Evolutionary conservation across 2,329 filamentous ascomycete species (phyloP).

Genomic region (Epichloe hybrida): DNA sequence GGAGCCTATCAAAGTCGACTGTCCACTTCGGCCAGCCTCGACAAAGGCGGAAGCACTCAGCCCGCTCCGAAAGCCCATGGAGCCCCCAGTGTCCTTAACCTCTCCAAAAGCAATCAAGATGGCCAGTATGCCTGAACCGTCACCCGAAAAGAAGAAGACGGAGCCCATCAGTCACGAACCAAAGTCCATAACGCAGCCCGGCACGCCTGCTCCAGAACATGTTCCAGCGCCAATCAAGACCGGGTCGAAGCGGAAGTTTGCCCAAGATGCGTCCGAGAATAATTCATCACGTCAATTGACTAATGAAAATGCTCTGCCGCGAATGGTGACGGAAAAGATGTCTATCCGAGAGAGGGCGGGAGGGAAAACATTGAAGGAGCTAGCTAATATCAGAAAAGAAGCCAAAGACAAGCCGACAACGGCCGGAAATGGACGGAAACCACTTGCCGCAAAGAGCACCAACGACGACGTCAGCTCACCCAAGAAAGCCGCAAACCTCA

Average conservation of each 20-base stretch:
- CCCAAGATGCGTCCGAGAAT: slow-evolving; percentile 38
- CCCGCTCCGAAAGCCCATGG: slow-evolving; percentile 13
- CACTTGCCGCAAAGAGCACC: slow-evolving; percentile 43
- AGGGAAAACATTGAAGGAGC: slow-evolving; percentile 33
- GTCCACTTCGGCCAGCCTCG: slow-evolving; percentile 22
- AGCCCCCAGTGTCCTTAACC: slow-evolving; percentile 17
- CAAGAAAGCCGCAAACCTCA: slow-evolving; percentile 31
- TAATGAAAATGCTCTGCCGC: slow-evolving; percentile 17
- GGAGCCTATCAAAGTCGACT: slow-evolving; percentile 39
- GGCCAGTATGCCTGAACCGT: slow-evolving; percentile 7
- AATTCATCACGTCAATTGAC: slow-evolving; percentile 12
- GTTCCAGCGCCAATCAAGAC: slow-evolving; percentile 23
- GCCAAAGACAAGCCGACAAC: slow-evolving; percentile 18
- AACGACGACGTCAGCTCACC: slow-evolving; percentile 47
- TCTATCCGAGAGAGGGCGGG: slow-evolving; percentile 22
- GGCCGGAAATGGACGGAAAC: slow-evolving; percentile 26
- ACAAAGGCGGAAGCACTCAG: slow-evolving; percentile 8
- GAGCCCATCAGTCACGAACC: neutral
- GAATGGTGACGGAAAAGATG: slow-evolving; percentile 11
- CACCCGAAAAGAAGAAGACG: slow-evolving; percentile 16
- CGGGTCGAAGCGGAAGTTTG: slow-evolving; percentile 45
- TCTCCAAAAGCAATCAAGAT: slow-evolving; percentile 16
- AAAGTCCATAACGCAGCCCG: neutral
- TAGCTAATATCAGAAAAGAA: slow-evolving; percentile 29
- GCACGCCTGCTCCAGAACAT: slow-evolving; percentile 3